phyloP scores from a whole-genome alignment of 331 rosid species.

The Malus hybrid region DNA sequence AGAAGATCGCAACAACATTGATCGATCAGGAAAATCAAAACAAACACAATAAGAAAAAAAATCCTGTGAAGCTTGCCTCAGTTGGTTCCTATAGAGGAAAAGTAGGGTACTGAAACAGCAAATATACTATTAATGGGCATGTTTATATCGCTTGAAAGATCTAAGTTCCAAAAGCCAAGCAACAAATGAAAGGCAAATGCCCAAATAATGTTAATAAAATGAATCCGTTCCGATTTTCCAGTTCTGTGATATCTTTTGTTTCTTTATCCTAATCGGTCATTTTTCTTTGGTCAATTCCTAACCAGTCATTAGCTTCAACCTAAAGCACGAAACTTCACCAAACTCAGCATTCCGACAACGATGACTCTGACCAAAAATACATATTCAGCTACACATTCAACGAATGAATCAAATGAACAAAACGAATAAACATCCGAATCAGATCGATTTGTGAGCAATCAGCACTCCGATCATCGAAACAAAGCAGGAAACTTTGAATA shows the following conservation, averaged over 20 bases:
- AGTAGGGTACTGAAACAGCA: slow-evolving; percentile 28
- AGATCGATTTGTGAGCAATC: slow-evolving; percentile 7
- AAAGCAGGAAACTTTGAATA: background rate
- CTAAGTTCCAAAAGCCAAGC: slow-evolving; percentile 17
- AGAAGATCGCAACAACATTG: background rate
- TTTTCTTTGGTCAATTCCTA: no score
- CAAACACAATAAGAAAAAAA: background rate
- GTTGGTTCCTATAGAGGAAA: background rate
- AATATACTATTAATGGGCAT: slow-evolving; percentile 27
- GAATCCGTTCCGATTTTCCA: slow-evolving; percentile 7
- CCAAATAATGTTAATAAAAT: slow-evolving; percentile 20
- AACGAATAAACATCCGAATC: background rate
- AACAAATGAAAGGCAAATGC: slow-evolving; percentile 20
- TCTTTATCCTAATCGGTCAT: background rate
- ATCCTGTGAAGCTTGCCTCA: background rate
- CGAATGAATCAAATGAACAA: background rate
- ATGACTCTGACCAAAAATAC: slow-evolving; percentile 11
- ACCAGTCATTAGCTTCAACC: slow-evolving; percentile 14
- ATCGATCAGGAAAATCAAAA: background rate
- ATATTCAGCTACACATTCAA: slow-evolving; percentile 6
- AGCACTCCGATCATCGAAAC: slow-evolving; percentile 38
- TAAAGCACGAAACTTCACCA: background rate
- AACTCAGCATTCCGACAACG: background rate
- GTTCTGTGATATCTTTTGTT: slow-evolving; percentile 5
- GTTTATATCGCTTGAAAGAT: slow-evolving; percentile 4